A percentile compares a stretch with the other conserved stretches of the same genome.
These are phyloP conservation scores for Xylariaceae sp. DNA, from an alignment of 2,329 filamentous ascomycete genomes.

Conservation along the genomic window DNA sequence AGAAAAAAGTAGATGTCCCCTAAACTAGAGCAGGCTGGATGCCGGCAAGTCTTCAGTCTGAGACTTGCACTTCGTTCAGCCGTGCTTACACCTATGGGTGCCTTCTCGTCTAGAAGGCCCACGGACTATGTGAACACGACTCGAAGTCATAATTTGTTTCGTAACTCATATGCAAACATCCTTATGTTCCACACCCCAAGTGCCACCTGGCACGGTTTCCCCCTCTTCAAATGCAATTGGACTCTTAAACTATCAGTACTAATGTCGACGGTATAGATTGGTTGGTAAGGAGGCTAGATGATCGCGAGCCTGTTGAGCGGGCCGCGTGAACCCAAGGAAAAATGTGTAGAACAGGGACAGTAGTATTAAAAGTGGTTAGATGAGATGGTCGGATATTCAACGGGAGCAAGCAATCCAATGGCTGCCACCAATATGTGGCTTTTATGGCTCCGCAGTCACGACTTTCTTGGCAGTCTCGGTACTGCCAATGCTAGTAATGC, in stretches of 20 bases:
- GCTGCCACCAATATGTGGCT: neutral
- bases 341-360: neutral
- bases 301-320: neutral
- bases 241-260: neutral
- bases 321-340: neutral
- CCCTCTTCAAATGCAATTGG: neutral
- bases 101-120: constrained; percentile 1
- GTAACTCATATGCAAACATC: constrained; percentile 11
- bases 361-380: neutral
- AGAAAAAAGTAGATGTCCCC: neutral
- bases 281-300: neutral
- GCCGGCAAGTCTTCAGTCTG: neutral
- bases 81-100: neutral
- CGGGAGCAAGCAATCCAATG: neutral
- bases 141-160: constrained; percentile 6
- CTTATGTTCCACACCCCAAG: constrained; percentile 1
- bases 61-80: neutral
- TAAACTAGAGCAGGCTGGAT: neutral
- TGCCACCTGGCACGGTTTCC: neutral
- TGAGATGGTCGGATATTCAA: neutral
- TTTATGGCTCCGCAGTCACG: constrained; percentile 33
- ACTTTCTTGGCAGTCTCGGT: constrained; percentile 61
- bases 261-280: neutral
- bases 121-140: neutral
- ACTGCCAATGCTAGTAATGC: constrained; percentile 55